phyloP scores from a whole-genome alignment of 2,329 filamentous ascomycete genomes.

The Fonsecaea erecta region DNA sequence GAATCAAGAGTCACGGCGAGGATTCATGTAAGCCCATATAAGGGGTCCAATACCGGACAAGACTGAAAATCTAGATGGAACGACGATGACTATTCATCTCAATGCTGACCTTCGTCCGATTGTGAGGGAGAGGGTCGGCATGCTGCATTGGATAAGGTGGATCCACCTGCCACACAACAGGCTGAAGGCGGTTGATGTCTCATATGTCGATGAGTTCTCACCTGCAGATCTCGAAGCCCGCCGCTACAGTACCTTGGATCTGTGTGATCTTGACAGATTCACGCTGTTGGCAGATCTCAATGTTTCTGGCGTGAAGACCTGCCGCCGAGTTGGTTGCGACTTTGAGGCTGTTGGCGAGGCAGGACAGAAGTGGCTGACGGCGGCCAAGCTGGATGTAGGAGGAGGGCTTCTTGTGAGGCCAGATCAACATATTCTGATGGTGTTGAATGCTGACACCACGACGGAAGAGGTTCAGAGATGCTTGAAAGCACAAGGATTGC shows the following conservation, averaged over 20 bases:
- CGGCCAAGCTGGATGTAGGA: conserved; percentile 36
- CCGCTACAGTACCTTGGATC: conserved; percentile 46
- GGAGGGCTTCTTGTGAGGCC: conserved; percentile 45
- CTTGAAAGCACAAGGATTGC: not conserved
- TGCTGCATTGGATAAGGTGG: conserved; percentile 55
- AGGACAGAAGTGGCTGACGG: conserved; percentile 36
- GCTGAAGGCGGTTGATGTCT: conserved; percentile 41
- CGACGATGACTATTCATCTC: conserved; percentile 56
- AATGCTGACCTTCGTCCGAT: conserved; percentile 49
- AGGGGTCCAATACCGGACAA: not conserved
- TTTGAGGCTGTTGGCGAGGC: conserved; percentile 37
- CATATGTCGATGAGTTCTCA: conserved; percentile 44
- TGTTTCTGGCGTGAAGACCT: conserved; percentile 21
- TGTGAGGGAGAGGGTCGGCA: conserved; percentile 47
- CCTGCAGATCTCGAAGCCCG: conserved; percentile 37
- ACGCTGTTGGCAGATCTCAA: conserved; percentile 40
- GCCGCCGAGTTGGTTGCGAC: conserved; percentile 33
- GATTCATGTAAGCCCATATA: conserved; percentile 45
- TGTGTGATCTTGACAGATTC: conserved; percentile 43
- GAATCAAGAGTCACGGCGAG: conserved; percentile 49
- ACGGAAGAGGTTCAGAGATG: conserved; percentile 12
- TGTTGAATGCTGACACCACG: conserved; percentile 4
- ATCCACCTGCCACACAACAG: conserved; percentile 33
- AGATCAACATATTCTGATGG: conserved; percentile 46
- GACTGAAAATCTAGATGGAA: conserved; percentile 43